A percentile compares a stretch with the other conserved stretches of the same genome.
These are phyloP conservation scores for Hypoxylon sp. DNA, from an alignment of 2,329 filamentous ascomycete species.

Conservation along the genomic window DNA sequence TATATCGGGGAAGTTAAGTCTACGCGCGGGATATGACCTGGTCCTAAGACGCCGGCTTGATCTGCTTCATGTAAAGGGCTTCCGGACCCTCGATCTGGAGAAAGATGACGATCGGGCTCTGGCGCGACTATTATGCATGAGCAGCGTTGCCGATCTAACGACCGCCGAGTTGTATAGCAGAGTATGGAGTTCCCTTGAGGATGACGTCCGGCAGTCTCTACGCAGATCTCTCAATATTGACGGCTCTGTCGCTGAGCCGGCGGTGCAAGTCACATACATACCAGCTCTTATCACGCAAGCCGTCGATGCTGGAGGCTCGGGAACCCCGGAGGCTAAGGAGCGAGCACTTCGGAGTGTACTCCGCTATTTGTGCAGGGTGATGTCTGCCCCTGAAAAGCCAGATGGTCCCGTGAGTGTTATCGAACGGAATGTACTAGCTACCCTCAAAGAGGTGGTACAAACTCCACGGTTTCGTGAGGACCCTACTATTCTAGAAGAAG, in stretches of 20 bases:
- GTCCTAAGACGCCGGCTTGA: conserved; percentile 53
- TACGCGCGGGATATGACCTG: conserved; percentile 54
- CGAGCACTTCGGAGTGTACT: conserved; percentile 50
- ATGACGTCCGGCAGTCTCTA: conserved; percentile 43
- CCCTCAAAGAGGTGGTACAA: conserved; percentile 49
- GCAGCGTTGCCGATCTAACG: conserved; percentile 51
- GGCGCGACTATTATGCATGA: conserved; percentile 57
- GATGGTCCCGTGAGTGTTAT: conserved; percentile 47
- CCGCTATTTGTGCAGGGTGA: conserved; percentile 51
- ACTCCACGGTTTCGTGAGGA: conserved; percentile 48
- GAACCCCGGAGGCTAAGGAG: conserved; percentile 40
- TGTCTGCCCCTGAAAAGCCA: conserved; percentile 38
- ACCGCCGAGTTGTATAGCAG: conserved; percentile 52
- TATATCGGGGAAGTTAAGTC: conserved; percentile 44
- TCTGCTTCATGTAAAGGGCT: conserved; percentile 50
- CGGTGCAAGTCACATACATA: conserved; percentile 58
- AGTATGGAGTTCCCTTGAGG: conserved; percentile 50
- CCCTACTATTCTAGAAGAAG: conserved; percentile 49
- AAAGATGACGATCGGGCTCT: conserved; percentile 53
- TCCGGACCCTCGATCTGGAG: conserved; percentile 50
- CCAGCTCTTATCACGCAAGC: conserved; percentile 55
- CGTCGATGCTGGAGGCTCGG: conserved; percentile 47
- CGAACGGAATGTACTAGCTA: conserved; percentile 51
- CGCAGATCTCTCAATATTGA: conserved; percentile 55
- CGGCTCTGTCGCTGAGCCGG: conserved; percentile 54